Evolutionary conservation across 1,284 basidiomycete species (phyloP).

Genomic region (Paramarasmius palmivorus): DNA sequence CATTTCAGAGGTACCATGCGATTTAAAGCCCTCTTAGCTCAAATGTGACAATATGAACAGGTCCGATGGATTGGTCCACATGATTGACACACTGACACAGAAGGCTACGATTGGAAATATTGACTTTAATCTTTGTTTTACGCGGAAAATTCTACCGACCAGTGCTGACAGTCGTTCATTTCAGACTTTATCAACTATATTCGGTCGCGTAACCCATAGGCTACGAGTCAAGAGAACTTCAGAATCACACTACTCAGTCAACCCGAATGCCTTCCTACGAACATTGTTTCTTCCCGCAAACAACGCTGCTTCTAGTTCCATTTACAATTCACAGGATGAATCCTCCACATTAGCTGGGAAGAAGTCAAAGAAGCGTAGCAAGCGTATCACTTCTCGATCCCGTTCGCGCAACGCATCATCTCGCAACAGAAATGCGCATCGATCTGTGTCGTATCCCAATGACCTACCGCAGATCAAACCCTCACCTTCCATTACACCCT

Average conservation of each 20-base stretch:
- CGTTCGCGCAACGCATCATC: slow-evolving; percentile 25
- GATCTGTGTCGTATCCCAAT: slow-evolving; percentile 32
- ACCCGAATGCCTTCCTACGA: slow-evolving; percentile 45
- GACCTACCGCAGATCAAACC: slow-evolving; percentile 20
- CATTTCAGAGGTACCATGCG: too few relatives aligned
- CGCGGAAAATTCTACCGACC: too few relatives aligned
- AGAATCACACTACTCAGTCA: slow-evolving; percentile 19
- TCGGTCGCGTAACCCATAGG: slow-evolving; percentile 14
- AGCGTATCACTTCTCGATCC: slow-evolving; percentile 24
- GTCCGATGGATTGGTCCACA: too few relatives aligned
- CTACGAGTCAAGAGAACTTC: slow-evolving; percentile 6
- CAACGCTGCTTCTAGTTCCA: background rate
- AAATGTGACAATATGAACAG: too few relatives aligned
- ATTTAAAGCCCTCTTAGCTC: too few relatives aligned
- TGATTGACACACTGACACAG: too few relatives aligned
- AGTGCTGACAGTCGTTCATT: too few relatives aligned
- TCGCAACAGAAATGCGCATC: slow-evolving; percentile 20
- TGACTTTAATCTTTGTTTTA: too few relatives aligned
- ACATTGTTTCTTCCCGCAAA: slow-evolving; percentile 48
- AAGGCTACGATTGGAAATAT: too few relatives aligned
- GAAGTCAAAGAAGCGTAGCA: slow-evolving; percentile 20
- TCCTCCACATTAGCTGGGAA: slow-evolving; percentile 12
- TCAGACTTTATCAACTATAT: slow-evolving; percentile 14
- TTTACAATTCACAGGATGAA: slow-evolving; percentile 28
- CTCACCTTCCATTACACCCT: too few relatives aligned